Evolutionary conservation across 106 monocot species (phyloP), one percentile per base, ranked within the genome.

Genomic region (Dendrobium huoshanense): DNA sequence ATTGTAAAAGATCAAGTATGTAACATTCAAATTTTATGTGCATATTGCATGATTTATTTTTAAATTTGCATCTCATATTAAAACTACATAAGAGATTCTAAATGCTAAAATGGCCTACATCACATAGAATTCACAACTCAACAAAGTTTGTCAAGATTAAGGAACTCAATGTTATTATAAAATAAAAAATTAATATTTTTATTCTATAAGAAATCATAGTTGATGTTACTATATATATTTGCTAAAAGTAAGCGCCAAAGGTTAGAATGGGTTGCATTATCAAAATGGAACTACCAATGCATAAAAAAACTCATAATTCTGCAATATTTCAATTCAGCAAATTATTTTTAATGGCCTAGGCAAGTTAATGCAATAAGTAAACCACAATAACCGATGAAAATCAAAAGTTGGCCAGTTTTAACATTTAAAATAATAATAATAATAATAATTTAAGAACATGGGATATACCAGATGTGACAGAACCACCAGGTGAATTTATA

Each of bases 401-500:
- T 9, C 41, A 18, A 18, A 73, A 43, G 72, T 75, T 75, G 8
- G 24, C 44, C 47, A 10, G 19, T 48, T 1, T 25, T 25, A 24
- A 75, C 15, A 41, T 49, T 76, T 76, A 49, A 49, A 7, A 58
- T 3, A 37, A 37, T 37, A 78, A 40, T 1, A 77, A 27, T 29
- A 44, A 13, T 25, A 29, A 77, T 40, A 78, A 37, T 56, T 59
- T 59, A 25, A 55, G 9, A 59, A 59, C 20, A 58, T 37, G 18
- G 16, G 7, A 79, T 20, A 51, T 87, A 93, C 95, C 98, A 58
- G 90, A 85, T 67, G 98, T 93, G 45, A 93, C 90, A 74, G 95
- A 95, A 77, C 98, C 98, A 87, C 98, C 98, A 25, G 98, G 98
- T 58, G 98, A 98, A 88, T 95, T 98, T 77, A 98, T 98, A 82